Percentiles rank a stretch among this genome's conserved stretches.
Conservation (phyloP, 1,284 basidiomycete genomes). For the Serendipita sp. region DNA sequence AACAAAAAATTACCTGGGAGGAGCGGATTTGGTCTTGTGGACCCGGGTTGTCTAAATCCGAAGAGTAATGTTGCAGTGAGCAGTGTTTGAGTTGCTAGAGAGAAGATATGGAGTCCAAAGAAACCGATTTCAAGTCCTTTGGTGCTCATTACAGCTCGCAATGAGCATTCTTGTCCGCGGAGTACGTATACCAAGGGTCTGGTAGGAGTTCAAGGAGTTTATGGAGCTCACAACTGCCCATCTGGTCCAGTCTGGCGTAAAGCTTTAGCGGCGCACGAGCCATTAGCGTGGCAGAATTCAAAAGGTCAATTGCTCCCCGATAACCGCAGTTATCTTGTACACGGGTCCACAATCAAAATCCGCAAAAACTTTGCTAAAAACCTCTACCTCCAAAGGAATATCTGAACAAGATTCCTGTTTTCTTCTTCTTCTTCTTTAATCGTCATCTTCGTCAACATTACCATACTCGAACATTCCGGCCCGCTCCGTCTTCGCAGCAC, state of each 20-base stretch:
- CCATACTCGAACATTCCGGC: conserved; percentile 81
- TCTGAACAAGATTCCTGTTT: neutral
- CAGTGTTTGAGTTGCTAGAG: neutral
- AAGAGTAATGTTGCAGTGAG: conserved; percentile 1
- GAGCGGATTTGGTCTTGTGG: neutral
- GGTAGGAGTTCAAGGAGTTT: neutral
- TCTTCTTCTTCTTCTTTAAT: neutral
- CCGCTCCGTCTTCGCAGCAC: conserved; percentile 59
- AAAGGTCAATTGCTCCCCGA: too few relatives aligned
- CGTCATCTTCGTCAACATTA: conserved; percentile 56
- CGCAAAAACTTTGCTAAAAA: neutral
- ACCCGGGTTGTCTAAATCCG: neutral
- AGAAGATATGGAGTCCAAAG: conserved; percentile 4
- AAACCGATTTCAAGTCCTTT: neutral
- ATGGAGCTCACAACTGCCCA: neutral
- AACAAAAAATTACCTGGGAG: conserved; percentile 3
- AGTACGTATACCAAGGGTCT: neutral
- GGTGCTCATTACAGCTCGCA: conserved; percentile 1
- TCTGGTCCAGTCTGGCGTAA: neutral
- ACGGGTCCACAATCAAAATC: too few relatives aligned
- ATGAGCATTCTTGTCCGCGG: neutral
- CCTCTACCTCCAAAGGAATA: neutral
- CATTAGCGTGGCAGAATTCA: neutral
- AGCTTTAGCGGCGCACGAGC: neutral
- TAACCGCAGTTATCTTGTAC: too few relatives aligned